These are phyloP conservation scores for Fusarium sp. DNA, from an alignment of 2,329 filamentous ascomycete species.

Conservation along the genomic window DNA sequence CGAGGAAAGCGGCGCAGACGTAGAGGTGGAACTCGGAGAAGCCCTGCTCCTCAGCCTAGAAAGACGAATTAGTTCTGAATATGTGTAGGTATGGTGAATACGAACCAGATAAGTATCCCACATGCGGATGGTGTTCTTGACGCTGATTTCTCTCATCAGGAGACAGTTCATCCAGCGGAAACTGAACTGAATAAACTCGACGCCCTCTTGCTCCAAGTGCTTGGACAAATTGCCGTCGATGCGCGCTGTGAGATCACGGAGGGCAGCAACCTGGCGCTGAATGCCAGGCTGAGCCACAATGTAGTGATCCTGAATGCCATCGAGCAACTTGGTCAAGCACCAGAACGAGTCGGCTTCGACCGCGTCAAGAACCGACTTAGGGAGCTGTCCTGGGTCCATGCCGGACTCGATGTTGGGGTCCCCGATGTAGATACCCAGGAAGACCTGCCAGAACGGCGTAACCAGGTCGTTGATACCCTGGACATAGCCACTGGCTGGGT, in stretches of 20 bases:
- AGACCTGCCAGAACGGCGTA: constrained; percentile 98
- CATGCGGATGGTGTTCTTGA: constrained; percentile 97
- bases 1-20: constrained; percentile 95
- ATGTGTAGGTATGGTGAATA: constrained; percentile 23
- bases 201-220: constrained; percentile 87
- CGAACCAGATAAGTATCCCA: constrained; percentile 98
- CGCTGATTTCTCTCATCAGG: constrained; percentile 95
- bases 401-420: constrained; percentile 89
- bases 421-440: constrained; percentile 93
- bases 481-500: constrained; percentile 96
- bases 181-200: constrained; percentile 99
- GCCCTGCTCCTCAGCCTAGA: constrained; percentile 93
- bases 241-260: constrained; percentile 87
- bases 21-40: constrained; percentile 99
- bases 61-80: background rate
- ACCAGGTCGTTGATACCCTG: constrained; percentile 99
- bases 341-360: constrained; percentile 98
- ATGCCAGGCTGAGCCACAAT: constrained; percentile 98
- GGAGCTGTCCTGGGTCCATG: constrained; percentile 96
- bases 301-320: constrained; percentile 99
- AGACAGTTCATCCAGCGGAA: constrained; percentile 99
- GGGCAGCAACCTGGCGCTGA: constrained; percentile 86
- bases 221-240: constrained; percentile 86
- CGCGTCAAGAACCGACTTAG: constrained; percentile 87
- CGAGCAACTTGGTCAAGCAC: constrained; percentile 97